Evolutionary conservation across 208 protist genomes (phyloP).

Genomic region (Naegleria gruberi): DNA sequence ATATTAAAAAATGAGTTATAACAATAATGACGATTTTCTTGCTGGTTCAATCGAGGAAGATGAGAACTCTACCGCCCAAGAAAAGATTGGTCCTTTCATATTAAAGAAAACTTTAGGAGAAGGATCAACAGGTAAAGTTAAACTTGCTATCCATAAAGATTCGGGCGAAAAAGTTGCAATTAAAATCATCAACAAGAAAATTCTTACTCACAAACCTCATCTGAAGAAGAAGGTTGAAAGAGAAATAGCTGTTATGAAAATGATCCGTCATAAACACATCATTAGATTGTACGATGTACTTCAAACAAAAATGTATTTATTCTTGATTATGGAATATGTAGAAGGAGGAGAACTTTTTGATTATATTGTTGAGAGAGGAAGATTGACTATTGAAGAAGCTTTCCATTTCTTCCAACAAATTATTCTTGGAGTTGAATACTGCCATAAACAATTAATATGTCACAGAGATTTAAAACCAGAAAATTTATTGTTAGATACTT

Average conservation of each 20-base stretch:
- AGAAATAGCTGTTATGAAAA: constrained; percentile 32
- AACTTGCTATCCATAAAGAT: constrained; percentile 24
- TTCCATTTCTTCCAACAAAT: constrained; percentile 33
- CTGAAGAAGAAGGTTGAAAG: constrained; percentile 19
- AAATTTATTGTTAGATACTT: constrained; percentile 8
- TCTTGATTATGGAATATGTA: constrained; percentile 79
- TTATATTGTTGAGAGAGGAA: constrained; percentile 26
- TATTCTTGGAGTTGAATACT: constrained; percentile 29
- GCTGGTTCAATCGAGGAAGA: neutral
- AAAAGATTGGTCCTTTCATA: constrained; percentile 30
- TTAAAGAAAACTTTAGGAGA: constrained; percentile 21
- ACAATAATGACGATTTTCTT: neutral
- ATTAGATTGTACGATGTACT: constrained; percentile 30
- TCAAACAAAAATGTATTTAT: constrained; percentile 62
- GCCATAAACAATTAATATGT: constrained; percentile 27
- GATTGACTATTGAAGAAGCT: constrained; percentile 19
- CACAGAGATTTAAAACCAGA: constrained; percentile 23
- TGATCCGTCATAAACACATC: constrained; percentile 25
- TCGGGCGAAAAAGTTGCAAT: constrained; percentile 24
- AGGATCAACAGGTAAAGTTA: constrained; percentile 32
- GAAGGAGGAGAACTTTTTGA: constrained; percentile 27
- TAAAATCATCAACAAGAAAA: constrained; percentile 29
- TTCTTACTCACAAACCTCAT: constrained; percentile 17
- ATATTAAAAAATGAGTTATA: neutral
- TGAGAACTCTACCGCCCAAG: neutral